Base-by-base conservation (phyloP, 495 filamentous ascomycete species). In the Penicillium ucsense region DNA sequence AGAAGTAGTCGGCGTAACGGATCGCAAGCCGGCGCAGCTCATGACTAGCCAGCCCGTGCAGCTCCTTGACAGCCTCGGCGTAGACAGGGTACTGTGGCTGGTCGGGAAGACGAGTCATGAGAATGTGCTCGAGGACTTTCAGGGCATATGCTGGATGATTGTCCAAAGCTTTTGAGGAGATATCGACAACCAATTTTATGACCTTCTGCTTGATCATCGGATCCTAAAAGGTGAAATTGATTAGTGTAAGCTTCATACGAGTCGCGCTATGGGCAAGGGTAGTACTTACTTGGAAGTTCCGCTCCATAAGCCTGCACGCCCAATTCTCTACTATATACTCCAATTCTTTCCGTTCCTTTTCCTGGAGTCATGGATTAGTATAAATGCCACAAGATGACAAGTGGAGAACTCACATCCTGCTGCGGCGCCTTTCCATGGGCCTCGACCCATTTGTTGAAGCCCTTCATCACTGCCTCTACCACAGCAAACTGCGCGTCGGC, bases 401-500 rank as follows among this genome's bases (percentile, higher is more conserved):
- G 30, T 31, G 31, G 27, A 7, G 10, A 32, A 47, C 62, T 47
- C 63, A 74, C 73, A 61, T 84, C 80, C 60, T 76, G 64, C 39
- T 79, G 72, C 4, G 69, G 80, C 52, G 75, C 71, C 53, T 62
- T 73, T 8, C 70, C 74, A 43, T 77, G 68, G 8, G 64, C 55
- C 8, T 73, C 63, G 38, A 84, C 69, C 89, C 89, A 96, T 63
- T 84, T 88, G 45, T 82, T 77, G 54, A 86, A 95, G 5, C 92
- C 92, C 60, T 89, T 95, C 37, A 97, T 65, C 5, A 87, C 85
- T n/a, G 89, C 85, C 64, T 95, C 88, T 1, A 96, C 82, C 4
- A 96, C 86, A 4, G 86, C 85, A 48, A 88, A 88, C 52, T 95
- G 89, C 6, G 88, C 86, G 63, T 98, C 92, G 3, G 91, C 81